A percentile compares a stretch with the other conserved stretches of the same genome.
These are phyloP conservation scores for Sanchytrium tribonematis DNA, from an alignment of 371 early-diverging fungal species.

Conservation along the genomic window DNA sequence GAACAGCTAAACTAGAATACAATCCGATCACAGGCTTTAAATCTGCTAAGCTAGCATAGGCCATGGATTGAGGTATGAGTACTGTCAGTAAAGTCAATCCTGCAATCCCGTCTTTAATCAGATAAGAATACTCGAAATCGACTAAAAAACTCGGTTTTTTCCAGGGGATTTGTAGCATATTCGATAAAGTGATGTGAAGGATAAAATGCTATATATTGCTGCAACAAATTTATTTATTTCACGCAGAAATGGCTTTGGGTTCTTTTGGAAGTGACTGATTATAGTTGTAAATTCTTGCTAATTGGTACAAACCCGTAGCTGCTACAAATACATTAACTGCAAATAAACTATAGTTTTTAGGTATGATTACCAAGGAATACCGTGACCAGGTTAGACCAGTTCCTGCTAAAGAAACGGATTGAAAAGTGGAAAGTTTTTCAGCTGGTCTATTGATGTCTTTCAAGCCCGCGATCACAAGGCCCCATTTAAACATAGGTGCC, in stretches of 20 bases:
- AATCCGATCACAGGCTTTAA: slow-evolving; percentile 55
- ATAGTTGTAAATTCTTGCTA: slow-evolving; percentile 28
- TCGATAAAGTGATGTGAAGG: no score
- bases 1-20: slow-evolving; percentile 22
- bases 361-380: slow-evolving; percentile 69
- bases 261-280: no score
- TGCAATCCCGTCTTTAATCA: not conserved
- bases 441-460: slow-evolving; percentile 68
- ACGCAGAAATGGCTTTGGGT: no score
- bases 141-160: no score
- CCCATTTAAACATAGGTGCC: slow-evolving; percentile 70
- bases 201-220: no score
- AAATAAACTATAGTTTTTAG: slow-evolving; percentile 60
- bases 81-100: slow-evolving; percentile 49
- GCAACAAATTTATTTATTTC: no score
- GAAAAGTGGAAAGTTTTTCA: slow-evolving; percentile 53
- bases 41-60: slow-evolving; percentile 52
- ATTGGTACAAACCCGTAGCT: slow-evolving; percentile 52
- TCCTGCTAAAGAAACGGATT: slow-evolving; percentile 50
- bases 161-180: no score
- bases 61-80: slow-evolving; percentile 52
- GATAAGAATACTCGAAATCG: no score
- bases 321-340: slow-evolving; percentile 77
- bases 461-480: slow-evolving; percentile 67
- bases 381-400: slow-evolving; percentile 89